phyloP scores from a whole-genome alignment of 441 rosid species.

The Jatropha podagrica region DNA sequence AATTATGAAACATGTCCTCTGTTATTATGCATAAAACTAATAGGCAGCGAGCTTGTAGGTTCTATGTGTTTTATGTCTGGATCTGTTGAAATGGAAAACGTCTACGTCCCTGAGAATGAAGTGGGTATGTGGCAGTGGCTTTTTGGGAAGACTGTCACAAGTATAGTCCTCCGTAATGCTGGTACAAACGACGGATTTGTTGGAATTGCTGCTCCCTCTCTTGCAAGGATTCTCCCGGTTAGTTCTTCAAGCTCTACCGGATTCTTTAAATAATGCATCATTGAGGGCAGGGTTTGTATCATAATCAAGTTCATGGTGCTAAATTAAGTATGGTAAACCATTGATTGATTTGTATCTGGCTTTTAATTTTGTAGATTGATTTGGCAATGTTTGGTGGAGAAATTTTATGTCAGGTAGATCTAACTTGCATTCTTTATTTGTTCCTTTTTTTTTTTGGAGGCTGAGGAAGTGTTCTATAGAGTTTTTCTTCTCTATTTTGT shows the following conservation, averaged over 20 bases:
- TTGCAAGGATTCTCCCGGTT: constrained; percentile 95
- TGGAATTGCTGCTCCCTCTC: constrained; percentile 92
- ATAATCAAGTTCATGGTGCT: neutral
- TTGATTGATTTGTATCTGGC: constrained; percentile 22
- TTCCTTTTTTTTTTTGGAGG: neutral
- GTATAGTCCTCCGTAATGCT: constrained; percentile 63
- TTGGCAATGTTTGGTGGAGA: constrained; percentile 94
- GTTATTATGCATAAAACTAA: constrained; percentile 16
- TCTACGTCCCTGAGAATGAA: constrained; percentile 82
- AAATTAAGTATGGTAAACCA: constrained; percentile 5
- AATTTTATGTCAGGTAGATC: constrained; percentile 85
- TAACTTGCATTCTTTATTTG: constrained; percentile 21
- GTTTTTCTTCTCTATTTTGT: neutral
- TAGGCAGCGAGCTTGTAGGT: constrained; percentile 43
- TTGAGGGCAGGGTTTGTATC: neutral
- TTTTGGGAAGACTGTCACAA: constrained; percentile 81
- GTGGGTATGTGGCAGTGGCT: constrained; percentile 96
- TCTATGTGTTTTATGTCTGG: constrained; percentile 99
- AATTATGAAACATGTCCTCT: neutral
- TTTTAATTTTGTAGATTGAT: constrained; percentile 57
- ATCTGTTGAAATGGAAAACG: constrained; percentile 80
- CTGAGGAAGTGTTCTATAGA: neutral
- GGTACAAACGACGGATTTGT: constrained; percentile 84
- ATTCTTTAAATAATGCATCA: constrained; percentile 12
- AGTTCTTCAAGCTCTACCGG: constrained; percentile 32